Percentiles rank a stretch among this genome's conserved stretches.
phyloP scores from a whole-genome alignment of 257 asterid species.

The Pogostemon cablin region DNA sequence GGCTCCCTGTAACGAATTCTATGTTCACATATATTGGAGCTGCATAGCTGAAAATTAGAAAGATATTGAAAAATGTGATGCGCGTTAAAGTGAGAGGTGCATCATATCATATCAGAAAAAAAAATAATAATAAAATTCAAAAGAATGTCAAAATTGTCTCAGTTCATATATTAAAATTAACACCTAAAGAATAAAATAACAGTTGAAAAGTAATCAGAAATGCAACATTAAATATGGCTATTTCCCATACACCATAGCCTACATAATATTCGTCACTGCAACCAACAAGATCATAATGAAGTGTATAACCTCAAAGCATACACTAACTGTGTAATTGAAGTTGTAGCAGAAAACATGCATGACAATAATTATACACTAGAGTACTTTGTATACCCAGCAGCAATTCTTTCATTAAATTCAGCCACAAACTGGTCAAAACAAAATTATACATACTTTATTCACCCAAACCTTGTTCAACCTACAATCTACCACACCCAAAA shows the following conservation, averaged over 20 bases:
- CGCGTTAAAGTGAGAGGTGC: slow-evolving; percentile 20
- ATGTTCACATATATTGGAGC: slow-evolving; percentile 77
- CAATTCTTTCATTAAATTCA: slow-evolving; percentile 2
- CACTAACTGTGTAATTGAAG: not conserved
- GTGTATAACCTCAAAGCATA: not conserved
- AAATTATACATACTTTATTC: no score
- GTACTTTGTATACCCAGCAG: not conserved
- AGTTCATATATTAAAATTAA: not conserved
- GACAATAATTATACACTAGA: not conserved
- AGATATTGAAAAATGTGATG: slow-evolving; percentile 14
- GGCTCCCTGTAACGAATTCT: slow-evolving; percentile 50
- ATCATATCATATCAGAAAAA: slow-evolving; percentile 19
- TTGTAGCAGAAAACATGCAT: not conserved
- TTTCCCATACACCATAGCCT: slow-evolving; percentile 3
- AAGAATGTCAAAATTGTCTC: not conserved
- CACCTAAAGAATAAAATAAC: slow-evolving; percentile 8
- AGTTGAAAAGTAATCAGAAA: not conserved
- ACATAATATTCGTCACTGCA: slow-evolving; percentile 10
- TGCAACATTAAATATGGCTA: slow-evolving; percentile 26
- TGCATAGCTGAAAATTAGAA: slow-evolving; percentile 62
- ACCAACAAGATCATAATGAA: slow-evolving; percentile 5
- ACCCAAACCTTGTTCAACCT: no score
- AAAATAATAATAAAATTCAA: slow-evolving; percentile 27
- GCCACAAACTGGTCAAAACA: not conserved
- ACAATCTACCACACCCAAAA: no score